These are phyloP conservation scores for Penicillium dipodomyicola DNA, from an alignment of 495 filamentous ascomycete genomes.

Conservation along the genomic window DNA sequence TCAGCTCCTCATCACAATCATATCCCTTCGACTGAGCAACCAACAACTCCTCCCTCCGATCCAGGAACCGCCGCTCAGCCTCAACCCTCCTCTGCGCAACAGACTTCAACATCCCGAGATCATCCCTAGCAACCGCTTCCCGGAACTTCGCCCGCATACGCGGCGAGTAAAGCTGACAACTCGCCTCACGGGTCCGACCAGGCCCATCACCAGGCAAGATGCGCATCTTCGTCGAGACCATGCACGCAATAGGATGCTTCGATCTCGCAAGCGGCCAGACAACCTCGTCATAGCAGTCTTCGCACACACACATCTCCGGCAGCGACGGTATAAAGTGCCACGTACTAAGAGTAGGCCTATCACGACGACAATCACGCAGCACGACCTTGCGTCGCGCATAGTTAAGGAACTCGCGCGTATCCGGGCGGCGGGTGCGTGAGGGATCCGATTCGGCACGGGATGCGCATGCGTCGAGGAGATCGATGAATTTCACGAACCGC, in stretches of 20 bases:
- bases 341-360: constrained; percentile 44
- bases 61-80: constrained; percentile 46
- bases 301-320: constrained; percentile 66
- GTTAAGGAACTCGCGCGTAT: constrained; percentile 48
- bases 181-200: constrained; percentile 47
- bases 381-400: constrained; percentile 51
- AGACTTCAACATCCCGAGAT: constrained; percentile 50
- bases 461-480: constrained; percentile 56
- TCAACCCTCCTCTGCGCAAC: constrained; percentile 39
- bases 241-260: constrained; percentile 51
- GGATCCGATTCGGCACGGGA: constrained; percentile 40
- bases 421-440: constrained; percentile 35
- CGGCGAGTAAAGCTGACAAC: constrained; percentile 72
- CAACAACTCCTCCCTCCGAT: constrained; percentile 42
- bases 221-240: constrained; percentile 50
- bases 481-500: constrained; percentile 60
- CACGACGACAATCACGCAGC: constrained; percentile 54
- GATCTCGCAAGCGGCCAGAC: constrained; percentile 61
- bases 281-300: constrained; percentile 68
- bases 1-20: constrained; percentile 47
- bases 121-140: constrained; percentile 56
- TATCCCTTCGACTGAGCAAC: constrained; percentile 44
- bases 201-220: constrained; percentile 46
- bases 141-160: constrained; percentile 68
- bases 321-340: constrained; percentile 65